phyloP scores from a whole-genome alignment of 768 basidiomycete species.

The Leucocoprinus birnbaumii region DNA sequence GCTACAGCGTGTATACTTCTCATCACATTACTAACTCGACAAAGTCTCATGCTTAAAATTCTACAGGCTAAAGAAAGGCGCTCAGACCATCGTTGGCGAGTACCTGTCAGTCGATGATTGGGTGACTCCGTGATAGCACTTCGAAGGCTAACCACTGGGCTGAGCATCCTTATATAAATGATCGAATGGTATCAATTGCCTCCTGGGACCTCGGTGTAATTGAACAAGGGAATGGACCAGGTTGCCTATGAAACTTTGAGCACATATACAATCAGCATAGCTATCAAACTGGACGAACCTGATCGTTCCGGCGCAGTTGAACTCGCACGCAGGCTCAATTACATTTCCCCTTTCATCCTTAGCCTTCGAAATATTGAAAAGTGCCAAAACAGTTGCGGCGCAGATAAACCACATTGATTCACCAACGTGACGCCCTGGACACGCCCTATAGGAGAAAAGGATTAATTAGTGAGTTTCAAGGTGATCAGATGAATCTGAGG shows the following conservation, averaged over 20 bases:
- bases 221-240: conserved; percentile 23
- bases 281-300: conserved; percentile 3
- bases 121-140: no score
- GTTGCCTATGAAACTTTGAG: conserved; percentile 12
- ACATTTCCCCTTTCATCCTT: conserved; percentile 13
- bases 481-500: not conserved
- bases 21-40: no score
- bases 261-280: not conserved
- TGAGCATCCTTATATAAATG: conserved; percentile 9
- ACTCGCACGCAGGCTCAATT: conserved; percentile 12
- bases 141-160: no score
- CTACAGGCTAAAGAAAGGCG: no score
- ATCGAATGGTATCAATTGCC: conserved; percentile 18
- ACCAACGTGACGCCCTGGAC: conserved; percentile 22
- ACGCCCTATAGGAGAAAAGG: no score
- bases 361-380: conserved; percentile 15
- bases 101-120: no score
- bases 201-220: conserved; percentile 22
- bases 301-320: conserved; percentile 8
- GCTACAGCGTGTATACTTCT: no score
- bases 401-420: conserved; percentile 17
- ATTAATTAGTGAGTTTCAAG: no score
- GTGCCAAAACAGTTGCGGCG: conserved; percentile 15
- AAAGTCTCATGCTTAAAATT: no score
- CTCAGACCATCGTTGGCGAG: no score